Evolutionary conservation across 306 rosid genomes (phyloP), one percentile per base, ranked within the genome.

Genomic region (Ochetophila trinervis): DNA sequence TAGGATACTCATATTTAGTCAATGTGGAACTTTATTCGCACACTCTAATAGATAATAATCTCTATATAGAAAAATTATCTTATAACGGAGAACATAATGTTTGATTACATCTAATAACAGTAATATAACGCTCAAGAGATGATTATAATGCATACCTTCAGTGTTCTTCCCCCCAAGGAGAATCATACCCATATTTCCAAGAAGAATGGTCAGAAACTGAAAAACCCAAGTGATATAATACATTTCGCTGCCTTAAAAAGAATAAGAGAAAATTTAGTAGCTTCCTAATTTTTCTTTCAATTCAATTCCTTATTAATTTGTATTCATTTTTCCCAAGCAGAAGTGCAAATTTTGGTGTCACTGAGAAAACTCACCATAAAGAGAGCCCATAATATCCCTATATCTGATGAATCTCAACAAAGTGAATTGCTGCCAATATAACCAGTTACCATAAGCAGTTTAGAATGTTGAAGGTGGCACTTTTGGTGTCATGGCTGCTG

Each of bases 361-460:
- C 9, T 32, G 15, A 44, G 8, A 22, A 35, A 55, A 44, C 53
- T 58, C 0, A 86, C 91, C 88, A 13, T 53, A 86, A 47, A 77
- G 66, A 49, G 5, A 73, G 44, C 88, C 88, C 91, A 86, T 86
- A 14, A 86, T 60, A 52, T 86, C 91, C 80, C 91, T 78, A 73
- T 83, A 86, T 86, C 91, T 73, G 62, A 86, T 83, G 84, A 86
- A 83, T 61, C 91, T 83, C 71, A 6, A 86, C 36, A 80, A 75
- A 76, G 7, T 86, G 88, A 80, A 86, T 82, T 9, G 84, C 80
- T 4, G 91, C 91, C 62, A 86, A 73, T 16, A 73, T 16, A 83
- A 79, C 86, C 91, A 83, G 62, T 82, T 85, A 0, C 82, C 87
- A 73, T 85, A 85, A 27, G 87, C 91, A 3, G 82, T 75, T 69